Base-by-base conservation (phyloP, 345 rosid genomes). In the Rhodomyrtus tomentosa region DNA sequence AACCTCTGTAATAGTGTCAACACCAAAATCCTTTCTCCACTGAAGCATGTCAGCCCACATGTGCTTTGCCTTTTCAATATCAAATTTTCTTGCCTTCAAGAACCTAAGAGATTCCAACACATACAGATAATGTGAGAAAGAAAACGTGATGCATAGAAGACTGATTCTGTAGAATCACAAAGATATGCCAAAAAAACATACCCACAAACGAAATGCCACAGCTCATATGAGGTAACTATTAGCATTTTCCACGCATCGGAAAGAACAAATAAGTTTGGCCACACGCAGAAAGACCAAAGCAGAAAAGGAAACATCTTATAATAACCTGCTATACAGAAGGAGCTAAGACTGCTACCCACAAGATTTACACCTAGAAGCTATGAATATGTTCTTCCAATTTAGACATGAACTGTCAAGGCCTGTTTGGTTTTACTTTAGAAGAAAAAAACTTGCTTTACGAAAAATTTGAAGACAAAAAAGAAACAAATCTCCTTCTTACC, bases 1-100 rank as follows among this genome's bases (percentile, higher is more conserved):
- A 51, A 96, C 99, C 95, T 98, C 93, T 85, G 92, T 90, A 80
- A 98, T 92, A 38, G 95, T 93, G 86, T 98, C 99, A 45, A 85
- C 91, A 83, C 92, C 97, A 27, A 96, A 98, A 42, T 96, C 96
- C 83, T 92, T 92, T 87, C 99, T 95, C 99, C 99, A 98, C 29
- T 91, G 98, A 86, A 98, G 93, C 99, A 94, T 96, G 72, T 96
- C 99, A 62, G 92, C 91, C 99, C 99, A 98, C 99, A 98, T 98
- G 84, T 95, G 95, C 91, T 93, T 98, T 10, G 99, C 97, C 89
- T 93, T 98, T 55, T 98, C 99, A 81, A 85, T 87, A 84, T 98
- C 99, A 83, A 92, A 91, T 90, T 96, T 98, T 89, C 99, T 93
- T 42, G 99, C 99, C 90, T 93, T 94, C 92, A 98, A 88, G 84